Conservation (phyloP, 495 filamentous ascomycete genomes). For the Tuber calosporum region DNA sequence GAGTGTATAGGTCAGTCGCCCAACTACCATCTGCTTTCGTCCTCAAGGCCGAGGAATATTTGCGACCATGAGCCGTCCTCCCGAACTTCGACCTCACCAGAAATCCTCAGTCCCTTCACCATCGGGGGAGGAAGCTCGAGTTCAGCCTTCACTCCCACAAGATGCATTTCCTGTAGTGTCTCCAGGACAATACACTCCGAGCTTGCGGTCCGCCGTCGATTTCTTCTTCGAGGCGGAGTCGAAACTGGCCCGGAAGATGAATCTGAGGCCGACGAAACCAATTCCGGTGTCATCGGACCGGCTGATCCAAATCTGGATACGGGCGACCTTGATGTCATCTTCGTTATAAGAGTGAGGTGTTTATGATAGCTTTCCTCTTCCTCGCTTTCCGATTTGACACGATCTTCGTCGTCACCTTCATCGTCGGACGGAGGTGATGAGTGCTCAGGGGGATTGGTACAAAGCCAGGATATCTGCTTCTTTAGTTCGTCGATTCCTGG, state of each 20-base stretch:
- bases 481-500: slow-evolving; percentile 34
- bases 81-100: neutral
- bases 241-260: slow-evolving; percentile 20
- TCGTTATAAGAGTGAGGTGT: slow-evolving; percentile 22
- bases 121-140: neutral
- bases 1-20: neutral
- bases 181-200: slow-evolving; percentile 40
- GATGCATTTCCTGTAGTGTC: slow-evolving; percentile 35
- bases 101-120: neutral
- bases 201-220: slow-evolving; percentile 37
- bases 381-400: slow-evolving; percentile 6
- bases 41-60: neutral
- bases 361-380: slow-evolving; percentile 29
- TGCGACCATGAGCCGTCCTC: neutral
- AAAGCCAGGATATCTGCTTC: slow-evolving; percentile 37
- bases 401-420: slow-evolving; percentile 22
- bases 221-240: slow-evolving; percentile 26
- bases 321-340: slow-evolving; percentile 19
- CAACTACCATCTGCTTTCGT: neutral
- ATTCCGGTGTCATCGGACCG: slow-evolving; percentile 23
- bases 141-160: slow-evolving; percentile 15
- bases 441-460: slow-evolving; percentile 26
- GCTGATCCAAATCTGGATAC: slow-evolving; percentile 3
- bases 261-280: slow-evolving; percentile 23
- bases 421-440: slow-evolving; percentile 25